These are phyloP conservation scores for Actinomortierella wolfii DNA, from an alignment of 371 early-diverging fungal genomes.

Conservation along the genomic window DNA sequence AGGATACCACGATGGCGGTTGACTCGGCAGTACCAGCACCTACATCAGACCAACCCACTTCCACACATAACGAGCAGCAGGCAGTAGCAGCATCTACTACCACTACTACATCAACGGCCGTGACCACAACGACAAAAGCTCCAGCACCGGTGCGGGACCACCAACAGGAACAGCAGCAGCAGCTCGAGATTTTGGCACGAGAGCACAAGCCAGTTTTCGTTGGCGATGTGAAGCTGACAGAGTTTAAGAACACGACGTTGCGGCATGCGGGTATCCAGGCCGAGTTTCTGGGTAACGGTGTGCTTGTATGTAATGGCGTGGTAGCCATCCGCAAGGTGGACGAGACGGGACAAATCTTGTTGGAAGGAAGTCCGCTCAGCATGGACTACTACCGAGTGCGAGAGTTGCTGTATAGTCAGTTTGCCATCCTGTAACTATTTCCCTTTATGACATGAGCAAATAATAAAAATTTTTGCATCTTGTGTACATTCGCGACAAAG, in stretches of 20 bases:
- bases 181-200: slow-evolving; percentile 20
- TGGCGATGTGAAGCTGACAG: slow-evolving; percentile 86
- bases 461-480: background rate
- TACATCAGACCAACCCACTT: background rate
- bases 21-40: background rate
- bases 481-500: background rate
- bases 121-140: too few species aligned
- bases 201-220: slow-evolving; percentile 78
- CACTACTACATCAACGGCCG: too few species aligned
- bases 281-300: slow-evolving; percentile 83
- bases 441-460: background rate
- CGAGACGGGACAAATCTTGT: slow-evolving; percentile 33
- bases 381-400: slow-evolving; percentile 47
- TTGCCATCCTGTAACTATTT: slow-evolving; percentile 55
- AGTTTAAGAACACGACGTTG: slow-evolving; percentile 70
- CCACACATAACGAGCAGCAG: slow-evolving; percentile 10
- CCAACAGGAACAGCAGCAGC: slow-evolving; percentile 28
- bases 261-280: slow-evolving; percentile 77
- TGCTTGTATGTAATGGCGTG: slow-evolving; percentile 82
- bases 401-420: slow-evolving; percentile 59
- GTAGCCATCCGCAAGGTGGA: slow-evolving; percentile 74
- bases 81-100: background rate
- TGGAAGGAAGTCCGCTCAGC: slow-evolving; percentile 43
- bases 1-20: background rate
- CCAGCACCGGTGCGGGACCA: slow-evolving; percentile 12